phyloP scores from a whole-genome alignment of 306 rosid genomes.

The Dalbergia oliveri region DNA sequence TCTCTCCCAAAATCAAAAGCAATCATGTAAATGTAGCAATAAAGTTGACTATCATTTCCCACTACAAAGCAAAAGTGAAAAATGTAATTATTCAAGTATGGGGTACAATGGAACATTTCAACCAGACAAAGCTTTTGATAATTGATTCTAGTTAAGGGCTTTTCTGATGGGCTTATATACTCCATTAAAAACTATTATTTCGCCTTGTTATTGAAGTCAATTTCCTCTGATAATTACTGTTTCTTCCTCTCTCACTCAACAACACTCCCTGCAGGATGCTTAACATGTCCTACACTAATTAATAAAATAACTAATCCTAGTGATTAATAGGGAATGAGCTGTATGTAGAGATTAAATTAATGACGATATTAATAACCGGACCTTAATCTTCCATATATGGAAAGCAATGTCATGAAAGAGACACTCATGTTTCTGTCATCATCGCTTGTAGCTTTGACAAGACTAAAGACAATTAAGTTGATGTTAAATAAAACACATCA shows the following conservation, averaged over 20 bases:
- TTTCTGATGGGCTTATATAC: constrained; percentile 39
- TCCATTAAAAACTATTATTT: constrained; percentile 41
- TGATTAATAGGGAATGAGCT: constrained; percentile 37
- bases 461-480: constrained; percentile 66
- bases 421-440: constrained; percentile 67
- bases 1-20: constrained; percentile 64
- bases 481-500: constrained; percentile 63
- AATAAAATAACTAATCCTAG: constrained; percentile 37
- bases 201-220: constrained; percentile 56
- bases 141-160: constrained; percentile 55
- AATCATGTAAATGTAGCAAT: constrained; percentile 66
- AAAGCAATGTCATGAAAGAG: constrained; percentile 64
- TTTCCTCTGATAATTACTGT: background rate
- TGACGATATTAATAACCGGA: constrained; percentile 53
- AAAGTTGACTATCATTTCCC: constrained; percentile 82
- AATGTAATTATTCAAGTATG: constrained; percentile 68
- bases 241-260: constrained; percentile 6
- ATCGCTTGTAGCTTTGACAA: constrained; percentile 59
- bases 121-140: constrained; percentile 72
- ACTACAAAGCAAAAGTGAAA: constrained; percentile 80
- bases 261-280: background rate
- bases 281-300: constrained; percentile 29
- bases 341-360: constrained; percentile 34
- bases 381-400: constrained; percentile 70
- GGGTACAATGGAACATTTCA: constrained; percentile 72